Conservation (phyloP, 2,329 filamentous ascomycete species). For the Hymenotorrendiella dingleyae region DNA sequence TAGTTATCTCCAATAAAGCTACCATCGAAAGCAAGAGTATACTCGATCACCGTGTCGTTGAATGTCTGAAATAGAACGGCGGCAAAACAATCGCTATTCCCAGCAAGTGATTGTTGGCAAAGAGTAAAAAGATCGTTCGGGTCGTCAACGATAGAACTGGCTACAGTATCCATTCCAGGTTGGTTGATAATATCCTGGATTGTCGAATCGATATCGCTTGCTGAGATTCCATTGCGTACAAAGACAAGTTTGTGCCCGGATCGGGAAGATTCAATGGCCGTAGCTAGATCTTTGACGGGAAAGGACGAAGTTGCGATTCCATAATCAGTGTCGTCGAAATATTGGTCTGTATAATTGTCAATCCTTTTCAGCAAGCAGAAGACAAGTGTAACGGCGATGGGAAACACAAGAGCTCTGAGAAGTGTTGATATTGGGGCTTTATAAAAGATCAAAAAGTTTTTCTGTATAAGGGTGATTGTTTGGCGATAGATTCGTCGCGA, state of each 20-base stretch:
- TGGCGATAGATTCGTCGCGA: slow-evolving; percentile 23
- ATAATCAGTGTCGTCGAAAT: slow-evolving; percentile 2
- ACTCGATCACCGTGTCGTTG: slow-evolving; percentile 23
- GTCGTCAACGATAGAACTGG: slow-evolving; percentile 11
- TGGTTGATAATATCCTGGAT: slow-evolving; percentile 16
- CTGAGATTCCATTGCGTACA: slow-evolving; percentile 19
- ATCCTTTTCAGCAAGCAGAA: slow-evolving; percentile 19
- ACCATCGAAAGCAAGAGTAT: slow-evolving; percentile 19
- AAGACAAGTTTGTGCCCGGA: slow-evolving; percentile 19
- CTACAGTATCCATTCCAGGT: slow-evolving; percentile 12
- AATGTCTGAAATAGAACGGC: slow-evolving; percentile 20
- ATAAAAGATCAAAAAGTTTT: slow-evolving; percentile 25
- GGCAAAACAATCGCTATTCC: slow-evolving; percentile 22
- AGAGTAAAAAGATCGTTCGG: slow-evolving; percentile 19
- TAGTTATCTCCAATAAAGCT: background rate
- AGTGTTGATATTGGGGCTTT: slow-evolving; percentile 18
- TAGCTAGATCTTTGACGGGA: slow-evolving; percentile 16
- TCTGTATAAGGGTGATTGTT: slow-evolving; percentile 21
- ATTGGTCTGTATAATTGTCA: background rate
- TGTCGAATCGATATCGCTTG: slow-evolving; percentile 14
- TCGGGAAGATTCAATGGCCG: slow-evolving; percentile 14
- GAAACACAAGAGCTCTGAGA: slow-evolving; percentile 21
- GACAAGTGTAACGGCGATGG: slow-evolving; percentile 20
- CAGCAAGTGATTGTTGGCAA: slow-evolving; percentile 19
- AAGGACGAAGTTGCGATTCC: slow-evolving; percentile 16